These are phyloP conservation scores for Neofusicoccum ribis DNA, from an alignment of 2,329 filamentous ascomycete species.

Conservation along the genomic window DNA sequence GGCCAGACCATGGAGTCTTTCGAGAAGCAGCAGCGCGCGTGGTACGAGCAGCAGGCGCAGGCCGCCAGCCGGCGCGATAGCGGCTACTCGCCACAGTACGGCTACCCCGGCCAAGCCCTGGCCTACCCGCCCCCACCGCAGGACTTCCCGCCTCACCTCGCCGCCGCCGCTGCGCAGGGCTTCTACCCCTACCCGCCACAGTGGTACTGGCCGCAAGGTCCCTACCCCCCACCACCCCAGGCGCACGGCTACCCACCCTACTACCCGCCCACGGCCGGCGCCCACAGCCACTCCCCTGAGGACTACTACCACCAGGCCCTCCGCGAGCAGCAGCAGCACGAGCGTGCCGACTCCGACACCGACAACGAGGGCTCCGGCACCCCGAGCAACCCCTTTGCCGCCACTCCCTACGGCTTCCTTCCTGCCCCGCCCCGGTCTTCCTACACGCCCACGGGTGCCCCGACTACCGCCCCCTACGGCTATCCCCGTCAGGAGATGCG, in stretches of 20 bases:
- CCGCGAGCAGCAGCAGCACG: constrained; percentile 8
- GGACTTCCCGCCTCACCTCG: neutral
- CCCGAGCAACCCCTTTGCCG: neutral
- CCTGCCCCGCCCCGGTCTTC: neutral
- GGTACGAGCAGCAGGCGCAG: constrained; percentile 8
- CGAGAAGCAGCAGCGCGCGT: constrained; percentile 8
- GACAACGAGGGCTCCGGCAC: neutral
- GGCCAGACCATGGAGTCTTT: constrained; percentile 7
- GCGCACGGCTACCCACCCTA: neutral
- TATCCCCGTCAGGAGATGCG: constrained; percentile 8
- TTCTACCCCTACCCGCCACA: constrained; percentile 12
- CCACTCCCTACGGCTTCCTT: neutral
- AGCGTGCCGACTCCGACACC: neutral
- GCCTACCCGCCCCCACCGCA: neutral
- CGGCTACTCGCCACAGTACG: constrained; percentile 11
- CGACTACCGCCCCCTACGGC: neutral
- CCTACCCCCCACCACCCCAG: neutral
- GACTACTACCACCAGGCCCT: constrained; percentile 16
- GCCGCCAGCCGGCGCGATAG: constrained; percentile 1
- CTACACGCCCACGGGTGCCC: neutral
- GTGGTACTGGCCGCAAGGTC: neutral
- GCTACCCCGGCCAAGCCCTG: neutral
- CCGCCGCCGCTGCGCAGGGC: neutral
- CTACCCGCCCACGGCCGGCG: neutral
- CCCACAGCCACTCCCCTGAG: neutral